These are phyloP conservation scores for Lanmaoa rubissima DNA, from an alignment of 768 basidiomycete genomes.

Conservation along the genomic window DNA sequence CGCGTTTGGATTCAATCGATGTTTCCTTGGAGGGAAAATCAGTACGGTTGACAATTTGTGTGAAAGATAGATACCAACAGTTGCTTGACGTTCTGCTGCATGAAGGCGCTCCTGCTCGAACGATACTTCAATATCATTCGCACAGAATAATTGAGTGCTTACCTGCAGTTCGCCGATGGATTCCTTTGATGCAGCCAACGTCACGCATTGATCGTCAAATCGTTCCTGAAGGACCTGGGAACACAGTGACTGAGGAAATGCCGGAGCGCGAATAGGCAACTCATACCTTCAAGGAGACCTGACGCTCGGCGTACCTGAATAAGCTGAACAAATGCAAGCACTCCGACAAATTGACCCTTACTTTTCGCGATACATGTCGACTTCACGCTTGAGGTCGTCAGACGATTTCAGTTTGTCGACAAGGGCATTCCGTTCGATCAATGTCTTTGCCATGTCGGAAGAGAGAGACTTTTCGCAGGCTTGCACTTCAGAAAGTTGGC, in stretches of 20 bases:
- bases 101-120: slow-evolving; percentile 24
- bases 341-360: slow-evolving; percentile 8
- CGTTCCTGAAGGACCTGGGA: slow-evolving; percentile 53
- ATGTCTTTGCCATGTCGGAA: slow-evolving; percentile 14
- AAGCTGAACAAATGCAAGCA: background rate
- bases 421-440: slow-evolving; percentile 21
- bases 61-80: slow-evolving; percentile 11
- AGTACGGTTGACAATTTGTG: background rate
- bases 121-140: background rate
- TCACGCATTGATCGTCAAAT: slow-evolving; percentile 55
- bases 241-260: background rate
- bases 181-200: slow-evolving; percentile 54
- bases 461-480: slow-evolving; percentile 16
- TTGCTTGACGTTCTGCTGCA: slow-evolving; percentile 14
- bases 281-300: slow-evolving; percentile 25
- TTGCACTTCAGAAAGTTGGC: slow-evolving; percentile 18
- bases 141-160: background rate
- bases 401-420: slow-evolving; percentile 21
- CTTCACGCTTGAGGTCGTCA: slow-evolving; percentile 20
- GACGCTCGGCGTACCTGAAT: slow-evolving; percentile 20
- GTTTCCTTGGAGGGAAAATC: slow-evolving; percentile 16
- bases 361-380: slow-evolving; percentile 24
- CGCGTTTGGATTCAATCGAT: slow-evolving; percentile 11
- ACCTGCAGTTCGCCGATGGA: slow-evolving; percentile 52
- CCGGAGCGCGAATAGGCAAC: background rate